phyloP scores from a whole-genome alignment of 176 grass and related monocot species.

The Avena sativa region DNA sequence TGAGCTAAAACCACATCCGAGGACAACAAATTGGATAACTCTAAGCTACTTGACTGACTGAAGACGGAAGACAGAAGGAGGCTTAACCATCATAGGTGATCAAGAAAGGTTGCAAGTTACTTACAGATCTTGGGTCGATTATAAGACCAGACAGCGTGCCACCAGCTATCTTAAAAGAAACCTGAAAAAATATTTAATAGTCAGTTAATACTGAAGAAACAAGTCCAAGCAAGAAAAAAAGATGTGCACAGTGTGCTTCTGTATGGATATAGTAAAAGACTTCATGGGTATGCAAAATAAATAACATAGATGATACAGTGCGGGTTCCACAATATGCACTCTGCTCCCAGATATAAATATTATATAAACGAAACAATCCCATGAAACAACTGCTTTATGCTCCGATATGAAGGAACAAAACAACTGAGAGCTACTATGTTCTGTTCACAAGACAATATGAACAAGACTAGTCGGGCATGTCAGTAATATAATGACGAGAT shows the following conservation, averaged over 20 bases:
- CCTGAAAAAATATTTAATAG: constrained; percentile 51
- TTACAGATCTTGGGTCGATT: constrained; percentile 88
- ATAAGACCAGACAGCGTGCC: constrained; percentile 78
- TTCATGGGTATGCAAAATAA: constrained; percentile 29
- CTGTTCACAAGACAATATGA: not conserved
- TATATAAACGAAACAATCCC: not conserved
- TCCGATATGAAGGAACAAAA: constrained; percentile 37
- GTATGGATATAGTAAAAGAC: not conserved
- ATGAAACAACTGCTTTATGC: constrained; percentile 21
- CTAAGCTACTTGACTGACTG: constrained; percentile 11
- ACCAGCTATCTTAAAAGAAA: constrained; percentile 88
- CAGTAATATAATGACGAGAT: constrained; percentile 14
- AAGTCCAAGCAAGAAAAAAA: constrained; percentile 28
- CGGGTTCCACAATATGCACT: constrained; percentile 16
- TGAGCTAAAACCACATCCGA: not conserved
- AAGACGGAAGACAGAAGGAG: not conserved
- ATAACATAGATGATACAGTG: constrained; percentile 21
- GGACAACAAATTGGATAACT: not conserved
- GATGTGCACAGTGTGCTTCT: not conserved
- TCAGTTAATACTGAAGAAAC: constrained; percentile 38
- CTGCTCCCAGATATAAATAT: not conserved
- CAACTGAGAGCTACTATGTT: constrained; percentile 22
- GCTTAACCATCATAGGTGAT: constrained; percentile 8
- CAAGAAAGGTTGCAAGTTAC: constrained; percentile 34
- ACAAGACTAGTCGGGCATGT: not conserved